Evolutionary conservation across 148 eudicot species (phyloP), one percentile per base, ranked within the genome.

Genomic region (Salicornia ramosissima): DNA sequence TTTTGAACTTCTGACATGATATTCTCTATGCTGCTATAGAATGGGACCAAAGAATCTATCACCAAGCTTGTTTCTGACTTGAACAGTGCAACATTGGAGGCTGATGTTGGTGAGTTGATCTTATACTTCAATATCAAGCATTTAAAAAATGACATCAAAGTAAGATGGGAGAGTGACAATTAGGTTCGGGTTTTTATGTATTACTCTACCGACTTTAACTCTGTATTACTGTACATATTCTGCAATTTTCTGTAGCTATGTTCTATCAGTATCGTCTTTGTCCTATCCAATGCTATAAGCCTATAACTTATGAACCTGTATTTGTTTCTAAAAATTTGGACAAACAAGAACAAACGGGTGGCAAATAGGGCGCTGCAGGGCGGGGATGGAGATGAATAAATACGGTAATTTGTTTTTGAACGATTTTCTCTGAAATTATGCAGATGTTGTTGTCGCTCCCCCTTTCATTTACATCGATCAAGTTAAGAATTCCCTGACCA

Each of bases 371-470:
- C 1, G 19, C 3, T 13, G 50, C 18, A 19, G 19, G 2, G 50
- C 1, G 19, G 16, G 50, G 19, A 4, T 5, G 45, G 2, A n/a
- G 2, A 5, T 0, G 0, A 12, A 19, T 21, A 21, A 29, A 46
- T 43, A 10, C 11, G n/a, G 28, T 16, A 30, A 29, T 45, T 50
- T 55, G 34, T 39, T 19, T 50, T 45, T 40, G 6, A 55, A 6
- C 58, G 34, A 21, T 12, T 29, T 55, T 10, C n/a, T 8, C 12
- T 54, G 15, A 50, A 53, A 74, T 75, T 56, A 12, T 76, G 70
- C 91, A 93, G 98, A 93, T 84, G 92, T 93, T 71, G 98, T 93
- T 55, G 96, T 93, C 54, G 81, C 96, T 29, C 98, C 98, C 71
- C 96, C 98, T 6, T 93, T 90, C 79, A 74, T 90, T 68, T 93